Evolutionary conservation across 2,329 filamentous ascomycete genomes (phyloP).

Genomic region (Sclerotinia minor): DNA sequence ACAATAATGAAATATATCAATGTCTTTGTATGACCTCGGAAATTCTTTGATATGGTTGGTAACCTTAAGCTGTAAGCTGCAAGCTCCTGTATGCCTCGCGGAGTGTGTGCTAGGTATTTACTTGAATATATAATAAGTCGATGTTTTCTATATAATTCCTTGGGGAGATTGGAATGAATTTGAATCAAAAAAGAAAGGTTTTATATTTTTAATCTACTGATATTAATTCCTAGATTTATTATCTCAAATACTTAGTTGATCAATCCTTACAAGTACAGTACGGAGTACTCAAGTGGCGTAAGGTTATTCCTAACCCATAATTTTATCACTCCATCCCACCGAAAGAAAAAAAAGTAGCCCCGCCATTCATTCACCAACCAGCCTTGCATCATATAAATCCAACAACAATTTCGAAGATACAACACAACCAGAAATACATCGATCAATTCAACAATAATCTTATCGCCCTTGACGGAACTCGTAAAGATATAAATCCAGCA

Average conservation of each 20-base stretch:
- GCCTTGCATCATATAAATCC: constrained; percentile 11
- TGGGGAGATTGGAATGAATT: background rate
- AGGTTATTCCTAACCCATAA: background rate
- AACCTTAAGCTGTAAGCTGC: too few species aligned
- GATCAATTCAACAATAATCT: background rate
- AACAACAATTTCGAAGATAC: background rate
- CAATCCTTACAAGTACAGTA: too few species aligned
- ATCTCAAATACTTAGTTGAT: too few species aligned
- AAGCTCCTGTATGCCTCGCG: background rate
- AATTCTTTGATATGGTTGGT: too few species aligned
- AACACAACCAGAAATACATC: background rate
- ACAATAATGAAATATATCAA: too few species aligned
- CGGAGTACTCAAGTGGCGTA: background rate
- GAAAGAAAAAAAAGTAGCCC: constrained; percentile 12
- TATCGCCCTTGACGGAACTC: background rate
- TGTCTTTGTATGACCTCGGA: too few species aligned
- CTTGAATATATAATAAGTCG: too few species aligned
- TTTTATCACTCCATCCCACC: constrained; percentile 12
- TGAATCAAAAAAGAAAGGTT: too few species aligned
- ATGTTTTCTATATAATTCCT: background rate
- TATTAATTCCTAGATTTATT: too few species aligned
- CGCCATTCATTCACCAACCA: constrained; percentile 10
- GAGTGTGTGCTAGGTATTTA: background rate
- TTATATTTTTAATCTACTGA: too few species aligned
- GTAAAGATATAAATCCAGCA: background rate